phyloP scores from a whole-genome alignment of 148 eudicot species.

The Bassia scoparia region DNA sequence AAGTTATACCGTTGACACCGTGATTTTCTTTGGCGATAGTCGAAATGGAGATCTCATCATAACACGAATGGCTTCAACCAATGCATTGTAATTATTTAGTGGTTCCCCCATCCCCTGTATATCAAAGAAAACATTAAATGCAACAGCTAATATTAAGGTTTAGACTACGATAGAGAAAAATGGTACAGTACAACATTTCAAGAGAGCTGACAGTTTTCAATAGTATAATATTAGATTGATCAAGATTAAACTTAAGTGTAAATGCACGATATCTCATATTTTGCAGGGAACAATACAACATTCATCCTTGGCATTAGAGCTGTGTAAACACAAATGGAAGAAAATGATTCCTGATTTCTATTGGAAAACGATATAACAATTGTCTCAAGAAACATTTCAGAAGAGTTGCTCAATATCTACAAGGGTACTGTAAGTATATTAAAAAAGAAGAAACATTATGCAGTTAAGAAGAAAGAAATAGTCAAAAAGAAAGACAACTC shows the following conservation, averaged over 20 bases:
- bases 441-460: too few species aligned
- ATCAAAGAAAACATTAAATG: constrained; percentile 19
- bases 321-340: not conserved
- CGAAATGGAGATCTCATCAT: constrained; percentile 81
- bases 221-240: not conserved
- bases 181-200: not conserved
- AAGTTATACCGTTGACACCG: constrained; percentile 78
- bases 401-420: not conserved
- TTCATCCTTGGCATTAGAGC: not conserved
- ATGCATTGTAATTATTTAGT: constrained; percentile 71
- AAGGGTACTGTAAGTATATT: too few species aligned
- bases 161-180: not conserved
- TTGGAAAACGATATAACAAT: not conserved
- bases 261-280: not conserved
- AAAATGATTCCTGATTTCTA: not conserved
- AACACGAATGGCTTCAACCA: constrained; percentile 77
- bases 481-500: too few species aligned
- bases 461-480: too few species aligned
- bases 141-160: not conserved
- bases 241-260: not conserved
- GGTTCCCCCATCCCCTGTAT: constrained; percentile 99
- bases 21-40: constrained; percentile 74
- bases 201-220: not conserved
- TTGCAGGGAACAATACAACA: not conserved
- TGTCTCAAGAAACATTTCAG: not conserved